Evolutionary conservation across 2,329 filamentous ascomycete genomes (phyloP).

Genomic region (Beauveria asiatica): DNA sequence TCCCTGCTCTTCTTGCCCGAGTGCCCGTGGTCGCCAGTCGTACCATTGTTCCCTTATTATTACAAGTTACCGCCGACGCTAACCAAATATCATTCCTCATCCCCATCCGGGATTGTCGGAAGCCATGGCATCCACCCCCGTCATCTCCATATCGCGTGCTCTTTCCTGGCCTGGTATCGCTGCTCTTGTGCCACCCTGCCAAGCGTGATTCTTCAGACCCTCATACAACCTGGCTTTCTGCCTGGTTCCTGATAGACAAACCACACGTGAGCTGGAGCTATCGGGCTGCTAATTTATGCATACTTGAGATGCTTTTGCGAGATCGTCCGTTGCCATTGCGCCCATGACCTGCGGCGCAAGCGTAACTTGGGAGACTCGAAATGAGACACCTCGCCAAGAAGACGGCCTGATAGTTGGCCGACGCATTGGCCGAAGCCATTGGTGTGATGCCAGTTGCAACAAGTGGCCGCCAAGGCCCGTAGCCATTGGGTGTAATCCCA

Average conservation of each 20-base stretch:
- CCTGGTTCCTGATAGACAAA: not conserved
- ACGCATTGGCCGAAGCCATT: not conserved
- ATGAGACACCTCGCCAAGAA: not conserved
- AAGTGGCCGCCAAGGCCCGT: not conserved
- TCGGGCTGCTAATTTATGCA: not conserved
- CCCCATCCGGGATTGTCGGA: not conserved
- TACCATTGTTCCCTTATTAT: not conserved
- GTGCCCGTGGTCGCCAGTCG: not conserved
- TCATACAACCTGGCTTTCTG: not conserved
- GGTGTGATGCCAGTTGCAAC: not conserved
- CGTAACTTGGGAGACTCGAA: not conserved
- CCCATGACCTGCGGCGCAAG: not conserved
- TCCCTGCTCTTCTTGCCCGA: not conserved
- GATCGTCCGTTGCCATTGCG: not conserved
- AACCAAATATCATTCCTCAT: not conserved
- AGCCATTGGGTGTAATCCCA: not conserved
- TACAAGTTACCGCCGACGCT: not conserved
- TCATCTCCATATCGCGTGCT: conserved; percentile 5
- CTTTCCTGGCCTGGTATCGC: not conserved
- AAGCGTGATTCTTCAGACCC: not conserved
- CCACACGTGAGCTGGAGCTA: not conserved
- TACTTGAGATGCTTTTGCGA: not conserved
- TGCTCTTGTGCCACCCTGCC: conserved; percentile 3
- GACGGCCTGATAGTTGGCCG: not conserved
- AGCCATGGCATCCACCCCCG: conserved; percentile 2